Base-by-base conservation (phyloP, 2,329 filamentous ascomycete genomes). In the Diaporthe longicolla region DNA sequence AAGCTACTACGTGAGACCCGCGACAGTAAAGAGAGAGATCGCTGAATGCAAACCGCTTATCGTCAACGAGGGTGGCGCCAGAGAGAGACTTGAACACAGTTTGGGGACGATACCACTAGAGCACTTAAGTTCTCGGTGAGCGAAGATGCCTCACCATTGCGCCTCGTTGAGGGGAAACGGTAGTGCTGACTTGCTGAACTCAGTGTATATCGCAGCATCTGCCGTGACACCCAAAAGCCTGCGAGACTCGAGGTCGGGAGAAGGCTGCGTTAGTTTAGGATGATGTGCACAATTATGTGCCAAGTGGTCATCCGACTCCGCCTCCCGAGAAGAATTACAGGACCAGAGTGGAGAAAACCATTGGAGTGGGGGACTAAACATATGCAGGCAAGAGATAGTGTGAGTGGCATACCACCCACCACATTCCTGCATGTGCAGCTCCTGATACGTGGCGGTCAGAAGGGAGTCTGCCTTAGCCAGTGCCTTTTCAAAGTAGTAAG, bases 381-480 rank as follows among this genome's bases (percentile, higher is more conserved):
- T 11, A 52, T 48, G 19, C 45, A 52, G 29, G 32, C 32, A 37
- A n/a, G 29, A 37, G 29, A 58, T 58, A 21, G 55, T 58, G 32
- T 58, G 55, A n/a, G 55, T 24, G 55, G 24, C 29, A 66, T 54
- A 11, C 43, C 43, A 45, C 43, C 61, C 43, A 45, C 43, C 43
- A 17, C 35, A 26, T 13, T 50, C 61, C 54, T 57, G 54, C 54
- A 57, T 26, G n/a, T 57, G 54, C 54, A 57, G 54, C 29, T 32
- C 29, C 54, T 57, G 54, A 57, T 57, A 57, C 54, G 54, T 35
- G 54, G 54, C 26, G 54, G 54, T 35, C 29, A 32, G 29, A 57
- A 21, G 29, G n/a, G 29, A 57, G 29, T 58, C 29, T 35, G 55
- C 55, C 55, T 58, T 58, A 32, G 32, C 55, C 29, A 19, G n/a